phyloP scores from a whole-genome alignment of 2,329 filamentous ascomycete genomes.

The Sporothrix humicola region DNA sequence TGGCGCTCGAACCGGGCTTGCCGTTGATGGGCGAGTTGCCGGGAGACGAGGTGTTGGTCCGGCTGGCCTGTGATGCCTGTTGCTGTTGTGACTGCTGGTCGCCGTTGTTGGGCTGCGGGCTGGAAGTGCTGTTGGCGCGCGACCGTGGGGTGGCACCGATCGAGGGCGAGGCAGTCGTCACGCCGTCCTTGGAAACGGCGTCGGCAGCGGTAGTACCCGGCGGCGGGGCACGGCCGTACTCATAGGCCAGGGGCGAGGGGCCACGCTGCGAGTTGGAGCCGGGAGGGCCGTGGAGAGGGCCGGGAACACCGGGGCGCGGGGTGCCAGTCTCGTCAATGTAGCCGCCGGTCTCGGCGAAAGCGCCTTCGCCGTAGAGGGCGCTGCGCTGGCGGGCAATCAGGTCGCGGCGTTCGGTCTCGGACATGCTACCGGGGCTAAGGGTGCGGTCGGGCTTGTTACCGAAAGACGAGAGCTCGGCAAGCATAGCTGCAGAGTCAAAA shows the following conservation, averaged over 20 bases:
- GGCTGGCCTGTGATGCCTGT: constrained; percentile 55
- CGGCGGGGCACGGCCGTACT: constrained; percentile 57
- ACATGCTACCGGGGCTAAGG: constrained; percentile 82
- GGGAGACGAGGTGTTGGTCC: constrained; percentile 86
- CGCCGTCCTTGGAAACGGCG: constrained; percentile 37
- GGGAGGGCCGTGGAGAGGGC: constrained; percentile 56
- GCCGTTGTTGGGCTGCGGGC: constrained; percentile 72
- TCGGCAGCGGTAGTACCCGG: constrained; percentile 48
- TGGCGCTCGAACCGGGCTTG: constrained; percentile 57
- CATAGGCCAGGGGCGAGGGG: constrained; percentile 79
- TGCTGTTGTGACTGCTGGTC: constrained; percentile 50
- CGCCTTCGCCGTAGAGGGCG: constrained; percentile 82
- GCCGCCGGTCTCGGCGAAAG: constrained; percentile 69
- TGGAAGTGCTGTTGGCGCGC: constrained; percentile 83
- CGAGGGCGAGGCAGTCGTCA: constrained; percentile 51
- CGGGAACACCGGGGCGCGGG: constrained; percentile 69
- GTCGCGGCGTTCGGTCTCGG: constrained; percentile 93
- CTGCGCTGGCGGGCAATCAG: constrained; percentile 95
- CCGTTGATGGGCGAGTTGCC: constrained; percentile 73
- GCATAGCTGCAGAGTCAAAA: constrained; percentile 52
- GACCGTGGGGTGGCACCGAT: constrained; percentile 62
- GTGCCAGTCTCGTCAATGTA: constrained; percentile 72
- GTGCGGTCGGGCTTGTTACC: constrained; percentile 81
- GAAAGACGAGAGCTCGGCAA: constrained; percentile 52
- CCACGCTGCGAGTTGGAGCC: constrained; percentile 73